Conservation (phyloP, 106 monocot genomes). For the Cymbidium sinense region DNA sequence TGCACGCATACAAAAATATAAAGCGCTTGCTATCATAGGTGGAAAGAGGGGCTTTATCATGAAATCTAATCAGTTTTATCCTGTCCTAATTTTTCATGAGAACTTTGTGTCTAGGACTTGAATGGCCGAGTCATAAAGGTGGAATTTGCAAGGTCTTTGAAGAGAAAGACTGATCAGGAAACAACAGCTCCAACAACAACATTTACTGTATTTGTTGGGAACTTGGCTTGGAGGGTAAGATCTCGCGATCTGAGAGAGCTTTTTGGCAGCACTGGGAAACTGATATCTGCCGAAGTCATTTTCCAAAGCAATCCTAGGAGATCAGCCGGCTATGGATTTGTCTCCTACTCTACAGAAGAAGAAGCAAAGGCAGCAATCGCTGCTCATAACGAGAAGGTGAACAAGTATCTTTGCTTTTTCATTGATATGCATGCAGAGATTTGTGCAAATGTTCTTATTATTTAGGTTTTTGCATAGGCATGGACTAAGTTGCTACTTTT, state of each 20-base stretch:
- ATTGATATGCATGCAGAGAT: neutral
- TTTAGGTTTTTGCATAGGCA: neutral
- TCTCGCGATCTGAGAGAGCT: constrained; percentile 63
- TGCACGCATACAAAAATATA: neutral
- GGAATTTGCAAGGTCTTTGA: constrained; percentile 40
- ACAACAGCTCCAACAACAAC: constrained; percentile 8
- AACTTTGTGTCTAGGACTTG: constrained; percentile 35
- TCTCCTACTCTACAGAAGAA: constrained; percentile 57
- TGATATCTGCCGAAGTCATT: constrained; percentile 65
- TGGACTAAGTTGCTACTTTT: neutral
- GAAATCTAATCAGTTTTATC: neutral
- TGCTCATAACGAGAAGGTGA: constrained; percentile 64
- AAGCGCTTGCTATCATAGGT: neutral
- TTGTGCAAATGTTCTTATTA: neutral
- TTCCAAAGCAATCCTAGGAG: constrained; percentile 70
- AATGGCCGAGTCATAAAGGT: constrained; percentile 61
- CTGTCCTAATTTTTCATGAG: neutral
- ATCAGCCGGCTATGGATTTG: constrained; percentile 82
- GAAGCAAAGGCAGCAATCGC: constrained; percentile 68
- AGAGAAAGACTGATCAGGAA: constrained; percentile 30
- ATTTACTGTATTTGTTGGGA: constrained; percentile 68
- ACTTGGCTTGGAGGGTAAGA: constrained; percentile 49
- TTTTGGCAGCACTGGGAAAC: constrained; percentile 29
- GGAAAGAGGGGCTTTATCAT: neutral
- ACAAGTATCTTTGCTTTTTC: neutral